phyloP scores from a whole-genome alignment of 2,329 filamentous ascomycete genomes.

The Pestalotiopsis sp. region DNA sequence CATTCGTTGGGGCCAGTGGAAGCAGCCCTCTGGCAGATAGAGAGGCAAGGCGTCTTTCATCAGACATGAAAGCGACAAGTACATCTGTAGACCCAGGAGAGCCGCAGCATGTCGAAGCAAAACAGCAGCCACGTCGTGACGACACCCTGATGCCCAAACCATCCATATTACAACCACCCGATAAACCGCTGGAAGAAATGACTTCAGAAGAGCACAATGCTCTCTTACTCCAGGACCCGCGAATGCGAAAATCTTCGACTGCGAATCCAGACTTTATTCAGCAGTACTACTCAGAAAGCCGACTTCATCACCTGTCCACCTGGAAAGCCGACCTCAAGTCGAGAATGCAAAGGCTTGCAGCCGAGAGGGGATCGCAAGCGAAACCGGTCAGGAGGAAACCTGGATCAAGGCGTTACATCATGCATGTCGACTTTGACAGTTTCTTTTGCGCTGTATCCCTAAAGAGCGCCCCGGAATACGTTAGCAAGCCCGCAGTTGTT shows the following conservation, averaged over 20 bases:
- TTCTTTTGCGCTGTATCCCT: conserved; percentile 95
- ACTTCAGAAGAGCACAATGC: conserved; percentile 95
- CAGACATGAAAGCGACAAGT: background rate
- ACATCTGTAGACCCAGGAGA: background rate
- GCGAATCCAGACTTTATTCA: conserved; percentile 92
- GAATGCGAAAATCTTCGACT: conserved; percentile 84
- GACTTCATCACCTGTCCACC: conserved; percentile 90
- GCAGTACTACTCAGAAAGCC: conserved; percentile 93
- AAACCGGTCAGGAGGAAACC: conserved; percentile 54
- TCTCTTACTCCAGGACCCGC: conserved; percentile 79
- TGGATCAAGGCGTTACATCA: conserved; percentile 76
- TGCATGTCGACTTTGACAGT: conserved; percentile 98
- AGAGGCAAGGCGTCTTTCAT: background rate
- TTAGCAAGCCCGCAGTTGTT: conserved; percentile 82
- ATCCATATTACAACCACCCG: background rate
- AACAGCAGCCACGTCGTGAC: background rate
- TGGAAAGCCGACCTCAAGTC: conserved; percentile 97
- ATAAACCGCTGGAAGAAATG: conserved; percentile 43
- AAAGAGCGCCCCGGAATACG: conserved; percentile 74
- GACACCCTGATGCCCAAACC: background rate
- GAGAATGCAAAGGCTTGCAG: conserved; percentile 78
- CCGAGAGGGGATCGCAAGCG: conserved; percentile 60
- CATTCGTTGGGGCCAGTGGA: background rate
- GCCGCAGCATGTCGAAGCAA: background rate
- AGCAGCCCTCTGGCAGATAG: background rate